phyloP scores from a whole-genome alignment of 345 rosid genomes.

The Sonneratia alba region DNA sequence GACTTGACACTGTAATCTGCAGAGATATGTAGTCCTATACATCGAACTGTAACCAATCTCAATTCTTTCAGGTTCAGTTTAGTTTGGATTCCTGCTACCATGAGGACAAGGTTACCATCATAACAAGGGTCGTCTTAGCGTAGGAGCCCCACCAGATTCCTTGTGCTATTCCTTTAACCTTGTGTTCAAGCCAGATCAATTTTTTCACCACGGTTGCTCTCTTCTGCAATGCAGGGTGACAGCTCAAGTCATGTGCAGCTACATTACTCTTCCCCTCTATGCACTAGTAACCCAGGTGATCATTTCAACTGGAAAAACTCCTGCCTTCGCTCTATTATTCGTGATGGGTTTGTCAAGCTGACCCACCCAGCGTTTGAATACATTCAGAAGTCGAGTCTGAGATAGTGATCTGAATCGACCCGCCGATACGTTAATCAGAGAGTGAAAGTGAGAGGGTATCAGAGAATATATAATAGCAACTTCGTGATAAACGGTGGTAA shows the following conservation, averaged over 20 bases:
- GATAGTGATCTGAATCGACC: no score
- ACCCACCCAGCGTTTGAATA: no score
- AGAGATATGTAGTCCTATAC: no score
- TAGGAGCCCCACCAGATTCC: conserved; percentile 20
- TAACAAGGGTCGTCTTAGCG: conserved; percentile 52
- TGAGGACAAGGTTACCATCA: conserved; percentile 22
- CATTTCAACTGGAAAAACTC: not conserved
- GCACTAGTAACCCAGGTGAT: conserved; percentile 45
- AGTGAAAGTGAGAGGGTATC: no score
- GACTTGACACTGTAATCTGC: not conserved
- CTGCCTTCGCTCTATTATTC: not conserved
- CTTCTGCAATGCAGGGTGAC: conserved; percentile 21
- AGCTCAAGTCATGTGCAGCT: conserved; percentile 33
- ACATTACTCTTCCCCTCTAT: conserved; percentile 40
- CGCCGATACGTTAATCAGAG: no score
- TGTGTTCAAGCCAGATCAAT: not conserved
- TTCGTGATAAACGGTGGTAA: no score
- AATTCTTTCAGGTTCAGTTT: conserved; percentile 31
- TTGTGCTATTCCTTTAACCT: not conserved
- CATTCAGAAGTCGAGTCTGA: no score
- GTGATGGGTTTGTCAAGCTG: no score
- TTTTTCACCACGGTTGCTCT: not conserved
- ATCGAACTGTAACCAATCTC: not conserved
- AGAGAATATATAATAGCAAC: no score
- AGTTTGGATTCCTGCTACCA: conserved; percentile 58